These are phyloP conservation scores for Aspergillus nomiae DNA, from an alignment of 2,329 filamentous ascomycete genomes.

Conservation along the genomic window DNA sequence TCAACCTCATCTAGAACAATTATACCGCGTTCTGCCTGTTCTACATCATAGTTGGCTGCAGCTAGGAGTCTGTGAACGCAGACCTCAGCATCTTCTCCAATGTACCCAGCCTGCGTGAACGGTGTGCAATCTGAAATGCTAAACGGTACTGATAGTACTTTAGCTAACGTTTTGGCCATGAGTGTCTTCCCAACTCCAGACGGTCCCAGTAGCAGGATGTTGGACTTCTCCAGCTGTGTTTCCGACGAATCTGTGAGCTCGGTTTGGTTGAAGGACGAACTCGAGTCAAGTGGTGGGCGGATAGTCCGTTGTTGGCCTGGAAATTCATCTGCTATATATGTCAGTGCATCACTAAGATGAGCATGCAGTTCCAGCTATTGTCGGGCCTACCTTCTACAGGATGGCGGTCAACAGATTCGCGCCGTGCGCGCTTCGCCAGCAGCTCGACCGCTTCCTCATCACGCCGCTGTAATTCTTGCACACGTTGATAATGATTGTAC, in stretches of 20 bases:
- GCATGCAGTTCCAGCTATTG: neutral
- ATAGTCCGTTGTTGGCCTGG: constrained; percentile 62
- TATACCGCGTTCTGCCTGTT: constrained; percentile 84
- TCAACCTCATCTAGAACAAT: constrained; percentile 97
- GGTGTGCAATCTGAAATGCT: constrained; percentile 95
- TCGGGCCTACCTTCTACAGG: constrained; percentile 70
- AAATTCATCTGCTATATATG: constrained; percentile 57
- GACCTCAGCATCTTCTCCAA: constrained; percentile 95
- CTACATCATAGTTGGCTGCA: constrained; percentile 85
- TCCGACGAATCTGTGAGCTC: constrained; percentile 57
- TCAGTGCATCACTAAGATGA: neutral
- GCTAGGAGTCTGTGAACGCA: constrained; percentile 89
- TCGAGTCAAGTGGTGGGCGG: constrained; percentile 34
- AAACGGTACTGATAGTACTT: constrained; percentile 91
- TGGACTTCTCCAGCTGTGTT: constrained; percentile 91
- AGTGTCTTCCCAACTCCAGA: constrained; percentile 96
- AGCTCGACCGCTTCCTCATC: constrained; percentile 78
- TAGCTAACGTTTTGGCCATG: constrained; percentile 85
- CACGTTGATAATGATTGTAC: constrained; percentile 93
- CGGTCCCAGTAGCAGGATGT: constrained; percentile 85
- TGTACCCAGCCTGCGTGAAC: constrained; percentile 95
- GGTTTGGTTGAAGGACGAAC: constrained; percentile 35
- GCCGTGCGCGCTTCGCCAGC: constrained; percentile 69
- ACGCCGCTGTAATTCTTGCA: constrained; percentile 73
- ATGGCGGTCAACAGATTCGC: constrained; percentile 69